phyloP scores from a whole-genome alignment of 75 land plant species.

The Ceratopteris richardii region DNA sequence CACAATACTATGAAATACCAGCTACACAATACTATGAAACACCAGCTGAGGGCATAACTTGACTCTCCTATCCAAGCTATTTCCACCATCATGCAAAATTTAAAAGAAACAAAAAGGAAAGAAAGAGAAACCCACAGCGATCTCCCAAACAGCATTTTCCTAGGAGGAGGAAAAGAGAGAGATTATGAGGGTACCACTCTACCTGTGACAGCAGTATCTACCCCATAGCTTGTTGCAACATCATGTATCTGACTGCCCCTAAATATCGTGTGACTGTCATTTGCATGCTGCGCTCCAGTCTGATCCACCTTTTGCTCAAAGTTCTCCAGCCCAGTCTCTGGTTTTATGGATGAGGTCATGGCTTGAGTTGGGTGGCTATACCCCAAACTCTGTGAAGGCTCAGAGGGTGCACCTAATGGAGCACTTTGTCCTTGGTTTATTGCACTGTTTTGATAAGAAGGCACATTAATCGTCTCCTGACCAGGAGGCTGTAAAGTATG shows the following conservation, averaged over 20 bases:
- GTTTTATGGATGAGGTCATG: constrained; percentile 4
- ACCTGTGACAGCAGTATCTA: constrained; percentile 19
- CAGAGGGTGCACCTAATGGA: constrained; percentile 2
- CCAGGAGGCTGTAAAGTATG: constrained; percentile 13
- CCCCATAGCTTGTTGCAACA: constrained; percentile 15
- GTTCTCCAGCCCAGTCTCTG: constrained; percentile 5
- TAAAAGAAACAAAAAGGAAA: too few relatives aligned
- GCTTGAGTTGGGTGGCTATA: constrained; percentile 8
- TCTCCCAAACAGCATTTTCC: too few relatives aligned
- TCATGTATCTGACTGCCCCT: constrained; percentile 24
- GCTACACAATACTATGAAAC: too few relatives aligned
- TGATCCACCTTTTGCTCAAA: constrained; percentile 6
- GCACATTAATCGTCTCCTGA: constrained; percentile 10
- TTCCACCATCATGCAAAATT: too few relatives aligned
- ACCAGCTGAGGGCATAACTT: too few relatives aligned
- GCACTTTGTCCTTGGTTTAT: neutral
- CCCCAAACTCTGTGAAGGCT: constrained; percentile 2
- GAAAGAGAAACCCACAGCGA: too few relatives aligned
- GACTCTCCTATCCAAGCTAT: too few relatives aligned
- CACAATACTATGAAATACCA: too few relatives aligned
- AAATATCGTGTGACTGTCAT: constrained; percentile 11
- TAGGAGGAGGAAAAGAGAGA: too few relatives aligned
- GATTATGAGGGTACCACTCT: too few relatives aligned
- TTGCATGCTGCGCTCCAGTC: constrained; percentile 10
- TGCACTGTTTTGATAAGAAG: constrained; percentile 7